These are phyloP conservation scores for Leptographium flavum DNA, from an alignment of 2,329 filamentous ascomycete genomes.

Conservation along the genomic window DNA sequence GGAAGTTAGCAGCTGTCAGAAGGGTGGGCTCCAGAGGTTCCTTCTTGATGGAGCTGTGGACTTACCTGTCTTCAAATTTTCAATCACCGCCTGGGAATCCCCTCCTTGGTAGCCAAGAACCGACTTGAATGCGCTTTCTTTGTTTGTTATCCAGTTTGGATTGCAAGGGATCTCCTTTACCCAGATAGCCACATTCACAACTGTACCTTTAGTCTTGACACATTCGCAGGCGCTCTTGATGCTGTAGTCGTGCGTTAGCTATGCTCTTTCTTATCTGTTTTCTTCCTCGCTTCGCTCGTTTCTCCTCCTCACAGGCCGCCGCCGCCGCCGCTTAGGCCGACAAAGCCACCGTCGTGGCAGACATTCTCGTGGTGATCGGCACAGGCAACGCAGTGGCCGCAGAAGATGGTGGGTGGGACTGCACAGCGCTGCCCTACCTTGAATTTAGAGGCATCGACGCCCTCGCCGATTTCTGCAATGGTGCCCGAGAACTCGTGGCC, in stretches of 20 bases:
- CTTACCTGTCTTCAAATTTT: neutral
- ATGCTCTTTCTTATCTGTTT: no score
- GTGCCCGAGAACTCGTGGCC: slow-evolving; percentile 54
- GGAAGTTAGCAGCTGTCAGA: no score
- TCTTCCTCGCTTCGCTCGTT: no score
- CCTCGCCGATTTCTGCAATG: slow-evolving; percentile 38
- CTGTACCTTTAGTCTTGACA: slow-evolving; percentile 1
- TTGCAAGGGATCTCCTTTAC: slow-evolving; percentile 1
- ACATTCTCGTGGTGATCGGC: slow-evolving; percentile 26
- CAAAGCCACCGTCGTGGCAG: slow-evolving; percentile 20
- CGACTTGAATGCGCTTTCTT: slow-evolving; percentile 1
- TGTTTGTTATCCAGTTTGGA: slow-evolving; percentile 2
- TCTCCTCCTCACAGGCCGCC: no score
- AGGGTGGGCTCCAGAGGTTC: no score
- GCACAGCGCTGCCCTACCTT: slow-evolving; percentile 49
- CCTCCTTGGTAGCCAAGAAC: slow-evolving; percentile 2
- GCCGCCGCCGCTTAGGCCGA: slow-evolving; percentile 4
- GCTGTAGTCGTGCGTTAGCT: neutral
- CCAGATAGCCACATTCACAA: slow-evolving; percentile 4
- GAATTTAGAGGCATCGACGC: slow-evolving; percentile 34
- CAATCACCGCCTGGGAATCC: slow-evolving; percentile 2
- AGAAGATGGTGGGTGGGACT: slow-evolving; percentile 52
- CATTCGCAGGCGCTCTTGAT: slow-evolving; percentile 1
- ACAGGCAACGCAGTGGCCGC: slow-evolving; percentile 26
- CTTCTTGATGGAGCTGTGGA: neutral